Evolutionary conservation across 1,284 basidiomycete genomes (phyloP).

Genomic region (Trametes sp.): DNA sequence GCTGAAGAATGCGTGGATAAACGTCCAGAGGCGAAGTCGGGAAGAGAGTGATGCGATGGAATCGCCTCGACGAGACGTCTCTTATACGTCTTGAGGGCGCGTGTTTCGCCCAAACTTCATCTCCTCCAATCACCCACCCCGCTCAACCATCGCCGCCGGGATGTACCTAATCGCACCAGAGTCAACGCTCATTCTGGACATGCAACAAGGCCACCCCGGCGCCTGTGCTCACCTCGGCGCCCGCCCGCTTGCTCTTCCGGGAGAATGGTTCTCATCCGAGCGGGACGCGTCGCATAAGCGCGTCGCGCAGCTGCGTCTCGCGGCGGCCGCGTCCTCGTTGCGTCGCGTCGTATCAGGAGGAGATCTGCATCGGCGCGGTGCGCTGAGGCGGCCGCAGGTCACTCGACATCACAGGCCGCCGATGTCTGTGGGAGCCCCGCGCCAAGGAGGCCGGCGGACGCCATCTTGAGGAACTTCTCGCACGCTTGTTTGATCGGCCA

Average conservation of each 20-base stretch:
- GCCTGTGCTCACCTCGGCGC: not conserved
- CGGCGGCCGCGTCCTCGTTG: not conserved
- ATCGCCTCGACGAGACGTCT: not conserved
- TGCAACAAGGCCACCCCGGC: not conserved
- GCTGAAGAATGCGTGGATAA: not conserved
- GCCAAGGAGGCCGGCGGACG: not conserved
- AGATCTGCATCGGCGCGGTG: not conserved
- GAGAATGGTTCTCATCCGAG: conserved; percentile 28
- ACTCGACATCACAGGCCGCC: conserved; percentile 4
- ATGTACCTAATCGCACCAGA: not conserved
- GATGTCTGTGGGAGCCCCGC: not conserved
- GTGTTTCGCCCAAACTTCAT: too few relatives aligned
- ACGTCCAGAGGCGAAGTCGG: not conserved
- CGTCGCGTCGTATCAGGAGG: not conserved
- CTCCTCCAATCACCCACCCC: too few relatives aligned
- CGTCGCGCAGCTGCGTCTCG: not conserved
- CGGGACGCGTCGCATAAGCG: not conserved
- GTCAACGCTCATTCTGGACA: not conserved
- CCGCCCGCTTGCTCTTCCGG: conserved; percentile 16
- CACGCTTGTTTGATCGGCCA: not conserved
- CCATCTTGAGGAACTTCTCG: not conserved
- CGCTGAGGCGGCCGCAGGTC: not conserved
- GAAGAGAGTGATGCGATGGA: not conserved
- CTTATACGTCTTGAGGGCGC: not conserved
- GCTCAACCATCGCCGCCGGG: not conserved